phyloP scores from a whole-genome alignment of 176 grass and related monocot species.

The Cenchrus fungigraminus region DNA sequence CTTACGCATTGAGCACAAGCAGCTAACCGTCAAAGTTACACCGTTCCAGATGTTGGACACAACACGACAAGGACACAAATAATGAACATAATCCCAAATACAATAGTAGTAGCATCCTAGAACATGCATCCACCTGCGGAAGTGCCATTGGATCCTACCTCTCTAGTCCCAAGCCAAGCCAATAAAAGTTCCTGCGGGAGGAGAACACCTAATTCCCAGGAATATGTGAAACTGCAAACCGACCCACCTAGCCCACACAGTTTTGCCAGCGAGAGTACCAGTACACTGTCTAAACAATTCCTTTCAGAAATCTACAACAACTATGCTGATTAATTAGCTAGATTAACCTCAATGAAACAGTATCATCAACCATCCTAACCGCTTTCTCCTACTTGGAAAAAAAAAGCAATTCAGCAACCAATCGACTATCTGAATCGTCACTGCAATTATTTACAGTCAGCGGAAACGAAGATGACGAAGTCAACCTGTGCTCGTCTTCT shows the following conservation, averaged over 20 bases:
- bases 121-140: neutral
- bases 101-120: neutral
- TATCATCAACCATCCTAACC: neutral
- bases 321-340: neutral
- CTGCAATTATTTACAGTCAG: conserved; percentile 1
- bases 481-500: conserved; percentile 95
- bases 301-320: neutral
- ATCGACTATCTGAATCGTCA: neutral
- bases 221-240: neutral
- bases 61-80: neutral
- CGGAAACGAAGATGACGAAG: neutral
- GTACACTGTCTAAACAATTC: conserved; percentile 5
- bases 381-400: neutral
- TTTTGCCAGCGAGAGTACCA: neutral
- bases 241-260: neutral
- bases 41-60: neutral
- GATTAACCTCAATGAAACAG: conserved; percentile 23
- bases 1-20: neutral
- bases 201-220: neutral
- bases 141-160: conserved; percentile 19
- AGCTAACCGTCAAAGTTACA: conserved; percentile 11
- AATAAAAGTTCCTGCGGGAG: neutral
- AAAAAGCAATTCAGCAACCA: conserved; percentile 37
- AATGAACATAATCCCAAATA: conserved; percentile 6
- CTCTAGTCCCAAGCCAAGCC: conserved; percentile 45